Evolutionary conservation across 768 basidiomycete species (phyloP).

Genomic region (Trametes villosa): DNA sequence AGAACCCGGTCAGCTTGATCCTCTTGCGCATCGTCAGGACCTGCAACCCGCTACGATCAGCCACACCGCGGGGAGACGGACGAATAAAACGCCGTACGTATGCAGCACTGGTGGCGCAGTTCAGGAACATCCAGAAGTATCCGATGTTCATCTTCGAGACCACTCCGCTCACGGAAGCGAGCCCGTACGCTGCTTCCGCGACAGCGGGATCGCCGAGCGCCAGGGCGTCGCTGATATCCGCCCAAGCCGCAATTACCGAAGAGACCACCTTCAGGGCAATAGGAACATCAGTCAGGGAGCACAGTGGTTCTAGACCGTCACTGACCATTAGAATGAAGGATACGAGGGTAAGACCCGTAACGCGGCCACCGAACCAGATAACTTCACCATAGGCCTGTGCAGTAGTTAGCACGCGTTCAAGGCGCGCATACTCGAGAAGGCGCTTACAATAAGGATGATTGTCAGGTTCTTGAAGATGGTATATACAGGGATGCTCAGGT

Average conservation of each 20-base stretch:
- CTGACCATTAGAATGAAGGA: constrained; percentile 92
- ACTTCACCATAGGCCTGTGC: constrained; percentile 94
- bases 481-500: constrained; percentile 94
- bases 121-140: constrained; percentile 96
- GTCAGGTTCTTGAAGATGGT: constrained; percentile 99
- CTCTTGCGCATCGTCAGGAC: constrained; percentile 95
- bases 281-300: not conserved
- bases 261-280: constrained; percentile 70
- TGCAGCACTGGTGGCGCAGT: constrained; percentile 87
- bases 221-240: constrained; percentile 67
- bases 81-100: constrained; percentile 62
- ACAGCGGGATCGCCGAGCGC: constrained; percentile 35
- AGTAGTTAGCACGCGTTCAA: not conserved
- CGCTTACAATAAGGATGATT: constrained; percentile 93
- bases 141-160: constrained; percentile 71
- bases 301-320: not conserved
- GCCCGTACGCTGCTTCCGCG: constrained; percentile 30
- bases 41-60: constrained; percentile 46
- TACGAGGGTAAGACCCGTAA: constrained; percentile 85
- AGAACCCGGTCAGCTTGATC: constrained; percentile 93
- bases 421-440: not conserved
- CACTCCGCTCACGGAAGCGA: constrained; percentile 46
- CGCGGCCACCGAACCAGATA: constrained; percentile 91
- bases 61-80: not conserved
- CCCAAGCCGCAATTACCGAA: constrained; percentile 95